Conservation (phyloP, 371 early-diverging fungal species). For the Mortierella sp. region DNA sequence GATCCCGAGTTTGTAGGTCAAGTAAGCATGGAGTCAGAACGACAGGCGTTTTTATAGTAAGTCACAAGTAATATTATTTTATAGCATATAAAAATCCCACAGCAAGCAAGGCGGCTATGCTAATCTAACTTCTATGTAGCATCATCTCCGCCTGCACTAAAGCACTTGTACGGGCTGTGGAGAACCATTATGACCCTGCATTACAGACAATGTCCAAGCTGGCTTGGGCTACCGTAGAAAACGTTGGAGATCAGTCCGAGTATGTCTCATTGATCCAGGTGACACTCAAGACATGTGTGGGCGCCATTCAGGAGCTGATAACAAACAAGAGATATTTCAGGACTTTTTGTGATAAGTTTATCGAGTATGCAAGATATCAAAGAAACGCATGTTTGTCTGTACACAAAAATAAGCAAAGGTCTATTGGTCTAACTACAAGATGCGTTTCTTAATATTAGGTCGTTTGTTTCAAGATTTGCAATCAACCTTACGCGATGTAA, state of each 20-base stretch:
- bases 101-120: too few relatives aligned
- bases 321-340: slow-evolving; percentile 82
- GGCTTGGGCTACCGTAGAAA: slow-evolving; percentile 84
- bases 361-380: slow-evolving; percentile 72
- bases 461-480: slow-evolving; percentile 74
- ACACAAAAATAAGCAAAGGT: too few relatives aligned
- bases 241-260: slow-evolving; percentile 94
- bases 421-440: background rate
- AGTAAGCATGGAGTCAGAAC: slow-evolving; percentile 78
- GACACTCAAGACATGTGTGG: slow-evolving; percentile 63
- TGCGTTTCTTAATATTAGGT: slow-evolving; percentile 49
- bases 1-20: slow-evolving; percentile 71
- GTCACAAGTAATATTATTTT: background rate
- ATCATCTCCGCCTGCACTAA: slow-evolving; percentile 72
- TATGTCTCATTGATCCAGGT: slow-evolving; percentile 81
- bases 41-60: slow-evolving; percentile 82
- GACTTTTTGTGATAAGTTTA: slow-evolving; percentile 92
- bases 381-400: background rate
- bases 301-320: slow-evolving; percentile 70
- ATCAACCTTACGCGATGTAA: slow-evolving; percentile 78
- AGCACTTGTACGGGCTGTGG: slow-evolving; percentile 75
- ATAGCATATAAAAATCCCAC: background rate
- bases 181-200: slow-evolving; percentile 73
- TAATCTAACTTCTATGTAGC: slow-evolving; percentile 18
- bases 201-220: slow-evolving; percentile 77